Percentiles rank a stretch among this genome's conserved stretches.
Evolutionary conservation across 2,329 filamentous ascomycete genomes (phyloP).

Genomic region (Aspergillus intermedius): DNA sequence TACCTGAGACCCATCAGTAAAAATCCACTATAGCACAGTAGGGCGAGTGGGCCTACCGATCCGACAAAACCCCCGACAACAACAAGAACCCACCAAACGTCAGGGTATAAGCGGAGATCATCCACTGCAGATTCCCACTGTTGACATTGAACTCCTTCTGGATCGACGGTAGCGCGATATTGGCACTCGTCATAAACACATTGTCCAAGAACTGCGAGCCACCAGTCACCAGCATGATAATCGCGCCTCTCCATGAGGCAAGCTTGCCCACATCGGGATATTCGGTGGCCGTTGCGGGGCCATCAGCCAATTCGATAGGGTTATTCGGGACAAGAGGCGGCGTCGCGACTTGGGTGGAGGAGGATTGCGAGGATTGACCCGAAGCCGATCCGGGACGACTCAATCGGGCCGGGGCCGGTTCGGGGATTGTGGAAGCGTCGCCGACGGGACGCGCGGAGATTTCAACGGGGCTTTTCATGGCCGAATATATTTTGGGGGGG

Average conservation of each 20-base stretch:
- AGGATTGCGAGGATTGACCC: neutral
- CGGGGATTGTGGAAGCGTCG: neutral
- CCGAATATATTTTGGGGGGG: neutral
- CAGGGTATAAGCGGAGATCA: conserved; percentile 38
- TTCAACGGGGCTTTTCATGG: neutral
- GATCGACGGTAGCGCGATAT: conserved; percentile 37
- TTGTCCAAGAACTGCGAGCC: conserved; percentile 41
- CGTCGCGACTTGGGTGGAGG: neutral
- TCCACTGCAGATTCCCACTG: conserved; percentile 34
- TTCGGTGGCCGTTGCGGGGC: neutral
- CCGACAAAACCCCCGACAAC: conserved; percentile 28
- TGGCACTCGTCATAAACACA: conserved; percentile 40
- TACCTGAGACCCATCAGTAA: conserved; percentile 20
- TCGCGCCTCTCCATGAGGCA: conserved; percentile 32
- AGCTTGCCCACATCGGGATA: conserved; percentile 29
- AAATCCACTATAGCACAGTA: neutral
- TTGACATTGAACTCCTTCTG: conserved; percentile 33
- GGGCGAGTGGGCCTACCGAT: conserved; percentile 14
- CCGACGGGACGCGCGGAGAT: neutral
- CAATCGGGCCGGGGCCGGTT: neutral
- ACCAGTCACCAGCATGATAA: conserved; percentile 36
- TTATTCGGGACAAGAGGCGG: neutral
- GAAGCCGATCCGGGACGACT: neutral
- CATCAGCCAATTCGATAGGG: neutral
- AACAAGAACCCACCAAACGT: conserved; percentile 35